Evolutionary conservation across 305 asterid genomes (phyloP), one percentile per base, ranked within the genome.

Genomic region (Solanum hybrid): DNA sequence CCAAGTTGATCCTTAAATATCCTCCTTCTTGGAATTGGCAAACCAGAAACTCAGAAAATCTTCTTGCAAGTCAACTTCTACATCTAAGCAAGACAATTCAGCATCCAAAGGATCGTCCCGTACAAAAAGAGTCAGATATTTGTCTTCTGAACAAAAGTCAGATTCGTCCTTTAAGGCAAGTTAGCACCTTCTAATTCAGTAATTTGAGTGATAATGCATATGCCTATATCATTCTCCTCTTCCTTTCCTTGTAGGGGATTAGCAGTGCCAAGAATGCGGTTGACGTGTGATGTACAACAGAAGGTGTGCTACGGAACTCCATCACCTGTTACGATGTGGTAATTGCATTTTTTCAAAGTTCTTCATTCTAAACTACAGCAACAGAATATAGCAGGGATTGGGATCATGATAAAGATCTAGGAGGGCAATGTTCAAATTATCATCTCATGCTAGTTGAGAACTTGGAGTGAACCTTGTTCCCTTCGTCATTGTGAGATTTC

Each of bases 401-500:
- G 75, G 91, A 91, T 89, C 90, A 91, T 84, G 96, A 95, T 89
- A 92, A 91, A 90, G 96, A 95, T 88, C 51, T 93, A 64, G 95
- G 95, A 75, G 94, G 94, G 7, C 86, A 31, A 85, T 87, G 79
- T 75, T 78, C 85, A 60, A 51, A 56, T 78, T 88, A 29, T 24
- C 88, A 89, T 90, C 81, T 91, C 91, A 79, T 95, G 27, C 73
- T 93, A 35, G 90, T 95, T 27, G 86, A 91, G 40, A 94, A 94
- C 90, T 76, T 95, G 93, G 96, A 95, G 94, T 92, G 89, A 60
- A 94, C 91, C 88, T 64, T 94, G 80, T 89, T 92, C 37, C 90
- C 95, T n/a, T 90, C 91, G 31, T 82, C 92, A 38, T 91, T 94
- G 80, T 88, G 88, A 87, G 89, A 86, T 73, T 95, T 94, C 92